Evolutionary conservation across 2,329 filamentous ascomycete genomes (phyloP).

Genomic region (Paracoccidioides lutzii): DNA sequence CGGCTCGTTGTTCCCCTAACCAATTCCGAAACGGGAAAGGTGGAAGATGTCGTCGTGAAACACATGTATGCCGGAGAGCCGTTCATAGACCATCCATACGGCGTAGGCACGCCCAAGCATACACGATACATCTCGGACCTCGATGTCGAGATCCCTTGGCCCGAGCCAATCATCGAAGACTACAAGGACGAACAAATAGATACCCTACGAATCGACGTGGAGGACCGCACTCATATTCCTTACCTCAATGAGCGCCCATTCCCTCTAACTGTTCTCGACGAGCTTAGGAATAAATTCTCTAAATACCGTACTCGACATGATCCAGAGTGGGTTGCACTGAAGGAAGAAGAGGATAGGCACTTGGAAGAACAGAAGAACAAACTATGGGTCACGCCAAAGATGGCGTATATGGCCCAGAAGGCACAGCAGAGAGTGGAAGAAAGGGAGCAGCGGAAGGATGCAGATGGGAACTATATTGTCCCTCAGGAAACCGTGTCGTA

Average conservation of each 20-base stretch:
- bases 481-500: conserved; percentile 22
- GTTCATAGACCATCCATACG: conserved; percentile 38
- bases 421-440: conserved; percentile 26
- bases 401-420: conserved; percentile 28
- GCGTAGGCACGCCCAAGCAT: conserved; percentile 29
- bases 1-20: conserved; percentile 68
- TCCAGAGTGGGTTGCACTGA: conserved; percentile 54
- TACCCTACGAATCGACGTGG: conserved; percentile 63
- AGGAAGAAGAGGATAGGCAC: conserved; percentile 46
- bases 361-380: conserved; percentile 33
- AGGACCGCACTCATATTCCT: conserved; percentile 64
- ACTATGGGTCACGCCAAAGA: conserved; percentile 36
- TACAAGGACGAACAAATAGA: conserved; percentile 49
- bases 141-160: conserved; percentile 66
- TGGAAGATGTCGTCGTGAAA: conserved; percentile 65
- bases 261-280: conserved; percentile 65
- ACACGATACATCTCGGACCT: conserved; percentile 53
- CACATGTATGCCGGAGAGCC: conserved; percentile 47
- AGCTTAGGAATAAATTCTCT: conserved; percentile 72
- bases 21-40: conserved; percentile 50
- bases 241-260: conserved; percentile 65
- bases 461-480: conserved; percentile 26
- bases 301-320: conserved; percentile 72
- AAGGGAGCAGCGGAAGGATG: conserved; percentile 23
- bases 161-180: conserved; percentile 40